Conservation (phyloP, 441 rosid genomes). For the Gossypium gossypioides region DNA sequence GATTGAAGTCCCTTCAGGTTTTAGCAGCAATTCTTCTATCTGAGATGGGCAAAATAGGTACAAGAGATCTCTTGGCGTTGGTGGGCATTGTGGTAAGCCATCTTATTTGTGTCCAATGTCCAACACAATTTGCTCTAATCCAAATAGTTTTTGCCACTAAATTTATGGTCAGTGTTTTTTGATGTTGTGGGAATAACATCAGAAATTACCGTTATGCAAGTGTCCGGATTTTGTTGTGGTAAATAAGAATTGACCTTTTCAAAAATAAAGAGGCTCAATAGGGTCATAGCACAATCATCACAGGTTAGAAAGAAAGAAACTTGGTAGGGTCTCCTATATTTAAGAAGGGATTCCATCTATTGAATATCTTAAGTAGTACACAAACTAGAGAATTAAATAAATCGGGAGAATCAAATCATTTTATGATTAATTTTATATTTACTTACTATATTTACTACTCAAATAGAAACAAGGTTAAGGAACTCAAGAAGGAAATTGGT, state of each 20-base stretch:
- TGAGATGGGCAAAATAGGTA: conserved; percentile 83
- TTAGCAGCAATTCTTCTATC: conserved; percentile 74
- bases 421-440: background rate
- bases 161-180: too few species aligned
- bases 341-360: background rate
- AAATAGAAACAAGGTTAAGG: background rate
- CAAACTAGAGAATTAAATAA: background rate
- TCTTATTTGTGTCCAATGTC: conserved; percentile 4
- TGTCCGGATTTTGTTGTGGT: background rate
- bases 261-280: background rate
- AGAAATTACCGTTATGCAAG: background rate
- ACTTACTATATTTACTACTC: background rate
- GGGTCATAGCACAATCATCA: background rate
- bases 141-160: too few species aligned
- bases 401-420: background rate
- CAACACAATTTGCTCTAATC: too few species aligned
- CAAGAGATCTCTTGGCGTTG: conserved; percentile 75
- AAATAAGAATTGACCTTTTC: too few species aligned
- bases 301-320: background rate
- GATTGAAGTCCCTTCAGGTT: conserved; percentile 73
- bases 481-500: background rate
- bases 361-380: background rate
- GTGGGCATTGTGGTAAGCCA: conserved; percentile 70
- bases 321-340: background rate
- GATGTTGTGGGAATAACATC: too few species aligned